Evolutionary conservation across 768 basidiomycete species (phyloP).

Genomic region (Tulasnella sp.): DNA sequence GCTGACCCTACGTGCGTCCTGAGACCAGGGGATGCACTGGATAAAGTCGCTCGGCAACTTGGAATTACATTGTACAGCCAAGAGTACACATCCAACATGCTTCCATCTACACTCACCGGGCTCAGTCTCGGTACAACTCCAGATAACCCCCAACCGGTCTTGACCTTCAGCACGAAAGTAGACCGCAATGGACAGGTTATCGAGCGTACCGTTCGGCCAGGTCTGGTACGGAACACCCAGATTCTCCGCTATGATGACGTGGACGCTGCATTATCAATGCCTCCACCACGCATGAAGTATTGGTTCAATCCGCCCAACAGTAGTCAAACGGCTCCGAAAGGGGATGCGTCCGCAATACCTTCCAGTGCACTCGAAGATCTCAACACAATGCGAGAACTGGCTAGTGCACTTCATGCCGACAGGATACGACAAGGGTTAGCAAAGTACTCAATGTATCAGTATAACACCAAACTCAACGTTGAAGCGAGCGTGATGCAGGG

Average conservation of each 20-base stretch:
- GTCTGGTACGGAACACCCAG: constrained; percentile 56
- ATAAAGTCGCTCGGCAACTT: constrained; percentile 41
- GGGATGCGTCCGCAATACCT: too few species aligned
- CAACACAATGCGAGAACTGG: too few species aligned
- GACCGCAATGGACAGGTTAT: constrained; percentile 47
- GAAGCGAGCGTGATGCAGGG: too few species aligned
- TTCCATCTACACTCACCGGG: constrained; percentile 46
- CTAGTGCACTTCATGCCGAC: too few species aligned
- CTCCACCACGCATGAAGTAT: background rate
- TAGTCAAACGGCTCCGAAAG: too few species aligned
- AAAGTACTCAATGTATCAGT: too few species aligned
- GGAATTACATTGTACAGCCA: constrained; percentile 49
- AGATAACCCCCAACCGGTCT: constrained; percentile 36
- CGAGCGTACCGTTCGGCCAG: constrained; percentile 58
- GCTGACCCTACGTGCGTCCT: constrained; percentile 82
- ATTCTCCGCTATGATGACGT: constrained; percentile 54
- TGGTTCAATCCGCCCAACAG: too few species aligned
- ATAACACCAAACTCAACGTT: too few species aligned
- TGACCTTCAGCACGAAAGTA: constrained; percentile 73
- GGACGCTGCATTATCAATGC: constrained; percentile 38
- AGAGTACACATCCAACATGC: constrained; percentile 53
- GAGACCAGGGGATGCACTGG: constrained; percentile 52
- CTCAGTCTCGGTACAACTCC: constrained; percentile 36
- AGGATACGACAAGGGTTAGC: too few species aligned
- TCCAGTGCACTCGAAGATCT: too few species aligned